Evolutionary conservation across 352 stramenopile species (phyloP), one percentile per base, ranked within the genome.

Genomic region (Aphanomyces euteiches): DNA sequence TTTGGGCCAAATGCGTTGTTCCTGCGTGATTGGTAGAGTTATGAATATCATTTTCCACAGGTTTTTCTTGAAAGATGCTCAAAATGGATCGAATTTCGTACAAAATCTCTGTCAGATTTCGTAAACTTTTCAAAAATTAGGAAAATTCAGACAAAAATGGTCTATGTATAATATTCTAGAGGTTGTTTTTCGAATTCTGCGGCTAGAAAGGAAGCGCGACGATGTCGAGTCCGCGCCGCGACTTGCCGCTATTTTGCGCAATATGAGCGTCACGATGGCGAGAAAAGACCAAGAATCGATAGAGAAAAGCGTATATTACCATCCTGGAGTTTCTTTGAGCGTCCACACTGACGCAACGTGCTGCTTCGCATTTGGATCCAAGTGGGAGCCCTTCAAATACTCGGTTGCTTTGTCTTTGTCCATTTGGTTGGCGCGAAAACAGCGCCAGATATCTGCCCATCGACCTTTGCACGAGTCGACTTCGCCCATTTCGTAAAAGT

Each of bases 381-480:
- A 71, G 4, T 84, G 74, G 36, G 84, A 92, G 48, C 76, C 77
- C 73, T 84, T 86, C 45, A 94, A 73, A 69, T 87, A 94, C 48
- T 82, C 72, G 74, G 90, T 47, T 54, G 40, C 45, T 17, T 34
- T 45, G 8, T 66, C 21, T 15, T 88, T 79, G 60, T 89, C 80
- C 87, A 94, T 94, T 59, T 92, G 80, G 72, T 80, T 92, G 28
- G 81, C 73, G 45, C 87, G 82, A 41, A 90, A 86, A 72, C 87
- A 94, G 56, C 89, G 74, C 67, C 84, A 90, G 82, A 92, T 90
- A 74, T 90, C 91, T 50, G 73, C 79, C 84, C 83, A 92, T 56
- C 80, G 92, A 48, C 75, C 83, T n/a, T 88, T 87, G 80, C 87
- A 94, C 73, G 90, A 79, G 56, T 94, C 87, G 28, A 84, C 79